Conservation (phyloP, 805 yeast genomes). For the Brettanomyces sp. region DNA sequence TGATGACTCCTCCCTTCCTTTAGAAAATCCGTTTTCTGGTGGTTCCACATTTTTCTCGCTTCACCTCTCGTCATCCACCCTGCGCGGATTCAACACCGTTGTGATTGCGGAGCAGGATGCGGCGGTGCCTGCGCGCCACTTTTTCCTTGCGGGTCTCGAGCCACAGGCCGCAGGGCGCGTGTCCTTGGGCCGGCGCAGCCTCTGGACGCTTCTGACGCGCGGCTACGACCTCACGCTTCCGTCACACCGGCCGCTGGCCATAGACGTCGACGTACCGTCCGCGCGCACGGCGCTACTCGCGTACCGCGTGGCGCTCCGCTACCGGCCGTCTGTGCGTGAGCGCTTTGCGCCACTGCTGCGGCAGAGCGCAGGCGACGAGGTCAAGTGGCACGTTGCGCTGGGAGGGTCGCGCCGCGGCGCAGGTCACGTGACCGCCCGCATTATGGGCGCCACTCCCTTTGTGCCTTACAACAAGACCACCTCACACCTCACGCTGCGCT, state of each 20-base stretch:
- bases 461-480: slow-evolving; percentile 19
- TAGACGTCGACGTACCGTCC: slow-evolving; percentile 41
- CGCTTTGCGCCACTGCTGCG: slow-evolving; percentile 55
- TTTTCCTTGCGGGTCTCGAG: slow-evolving; percentile 30
- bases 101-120: slow-evolving; percentile 32
- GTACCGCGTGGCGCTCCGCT: slow-evolving; percentile 29
- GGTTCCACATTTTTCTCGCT: no score
- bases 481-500: slow-evolving; percentile 29
- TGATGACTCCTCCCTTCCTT: no score
- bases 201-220: slow-evolving; percentile 29
- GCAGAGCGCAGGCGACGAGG: slow-evolving; percentile 60
- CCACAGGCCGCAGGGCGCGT: slow-evolving; percentile 15
- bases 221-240: slow-evolving; percentile 34
- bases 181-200: slow-evolving; percentile 22
- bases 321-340: slow-evolving; percentile 17
- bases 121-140: slow-evolving; percentile 17
- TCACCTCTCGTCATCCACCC: no score
- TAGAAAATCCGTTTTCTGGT: no score
- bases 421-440: slow-evolving; percentile 28
- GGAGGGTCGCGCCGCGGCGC: slow-evolving; percentile 10
- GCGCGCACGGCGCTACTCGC: slow-evolving; percentile 57
- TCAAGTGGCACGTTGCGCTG: slow-evolving; percentile 67
- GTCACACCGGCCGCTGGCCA: slow-evolving; percentile 32
- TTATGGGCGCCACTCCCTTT: slow-evolving; percentile 63
- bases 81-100: slow-evolving; percentile 35